Evolutionary conservation across 192 early-diverging fungal species (phyloP).

Genomic region (Lobulomyces angularis): DNA sequence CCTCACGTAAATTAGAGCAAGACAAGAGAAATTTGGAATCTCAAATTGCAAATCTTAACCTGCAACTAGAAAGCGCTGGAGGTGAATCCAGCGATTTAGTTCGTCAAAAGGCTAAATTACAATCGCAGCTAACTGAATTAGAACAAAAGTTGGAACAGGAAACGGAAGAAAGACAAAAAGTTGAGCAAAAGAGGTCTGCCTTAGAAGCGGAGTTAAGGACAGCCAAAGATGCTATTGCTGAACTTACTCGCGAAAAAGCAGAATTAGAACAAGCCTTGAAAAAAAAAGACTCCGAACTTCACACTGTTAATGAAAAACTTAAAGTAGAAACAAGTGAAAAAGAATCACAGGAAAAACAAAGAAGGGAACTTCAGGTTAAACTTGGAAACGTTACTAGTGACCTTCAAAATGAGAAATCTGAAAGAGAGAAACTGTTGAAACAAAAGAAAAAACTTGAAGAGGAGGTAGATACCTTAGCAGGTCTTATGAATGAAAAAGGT

Average conservation of each 20-base stretch:
- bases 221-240: slow-evolving; percentile 19
- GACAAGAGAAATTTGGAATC: slow-evolving; percentile 31
- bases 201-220: slow-evolving; percentile 26
- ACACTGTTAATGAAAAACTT: slow-evolving; percentile 20
- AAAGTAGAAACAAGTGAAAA: slow-evolving; percentile 23
- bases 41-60: slow-evolving; percentile 27
- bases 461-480: slow-evolving; percentile 24
- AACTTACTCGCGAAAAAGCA: slow-evolving; percentile 15
- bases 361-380: slow-evolving; percentile 30
- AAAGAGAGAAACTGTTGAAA: slow-evolving; percentile 37
- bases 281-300: slow-evolving; percentile 31
- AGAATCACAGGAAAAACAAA: slow-evolving; percentile 31
- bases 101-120: slow-evolving; percentile 33
- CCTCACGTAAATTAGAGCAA: slow-evolving; percentile 21
- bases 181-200: slow-evolving; percentile 16
- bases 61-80: slow-evolving; percentile 24
- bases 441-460: slow-evolving; percentile 32
- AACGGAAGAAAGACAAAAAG: slow-evolving; percentile 17
- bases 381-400: slow-evolving; percentile 21
- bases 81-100: slow-evolving; percentile 28
- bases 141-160: slow-evolving; percentile 35
- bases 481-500: slow-evolving; percentile 37
- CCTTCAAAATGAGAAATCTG: slow-evolving; percentile 29
- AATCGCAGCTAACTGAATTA: slow-evolving; percentile 24
- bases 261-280: slow-evolving; percentile 32